Evolutionary conservation across 768 basidiomycete genomes (phyloP).

Genomic region (Rhodosporidiobolus sp.): DNA sequence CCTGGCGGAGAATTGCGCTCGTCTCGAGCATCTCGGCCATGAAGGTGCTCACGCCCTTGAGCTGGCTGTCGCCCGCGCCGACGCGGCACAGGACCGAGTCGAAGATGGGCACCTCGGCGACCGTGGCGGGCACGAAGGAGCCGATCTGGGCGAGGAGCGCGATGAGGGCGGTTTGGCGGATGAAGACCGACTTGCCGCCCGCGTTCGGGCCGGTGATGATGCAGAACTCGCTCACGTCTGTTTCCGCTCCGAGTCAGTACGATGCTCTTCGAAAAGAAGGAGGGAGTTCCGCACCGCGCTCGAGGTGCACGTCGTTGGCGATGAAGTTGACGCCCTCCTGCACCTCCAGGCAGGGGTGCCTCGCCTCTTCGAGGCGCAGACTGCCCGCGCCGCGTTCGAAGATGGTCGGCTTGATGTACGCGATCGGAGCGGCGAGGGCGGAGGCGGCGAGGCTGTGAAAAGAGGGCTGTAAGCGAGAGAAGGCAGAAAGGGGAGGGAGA

Average conservation of each 20-base stretch:
- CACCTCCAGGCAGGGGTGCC: slow-evolving; percentile 94
- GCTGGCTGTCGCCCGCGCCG: slow-evolving; percentile 93
- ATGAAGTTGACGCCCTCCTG: slow-evolving; percentile 95
- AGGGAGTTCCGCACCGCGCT: slow-evolving; percentile 32
- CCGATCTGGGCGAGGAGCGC: slow-evolving; percentile 94
- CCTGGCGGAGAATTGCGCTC: slow-evolving; percentile 86
- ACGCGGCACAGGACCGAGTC: slow-evolving; percentile 94
- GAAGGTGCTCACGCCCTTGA: slow-evolving; percentile 97
- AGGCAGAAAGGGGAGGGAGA: neutral
- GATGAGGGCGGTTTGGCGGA: slow-evolving; percentile 79
- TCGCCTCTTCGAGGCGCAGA: slow-evolving; percentile 74
- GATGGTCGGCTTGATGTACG: slow-evolving; percentile 75
- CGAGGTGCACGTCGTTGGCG: slow-evolving; percentile 91
- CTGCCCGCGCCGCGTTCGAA: slow-evolving; percentile 62
- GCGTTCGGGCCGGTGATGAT: slow-evolving; percentile 99
- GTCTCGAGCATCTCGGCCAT: slow-evolving; percentile 99
- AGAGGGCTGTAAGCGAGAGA: neutral
- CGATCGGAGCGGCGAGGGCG: slow-evolving; percentile 75
- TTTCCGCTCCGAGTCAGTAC: neutral
- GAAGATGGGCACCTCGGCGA: slow-evolving; percentile 83
- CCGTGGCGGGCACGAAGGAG: slow-evolving; percentile 87
- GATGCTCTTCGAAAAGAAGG: neutral
- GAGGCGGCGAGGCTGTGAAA: slow-evolving; percentile 81
- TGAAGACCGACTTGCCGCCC: slow-evolving; percentile 87
- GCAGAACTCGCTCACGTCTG: slow-evolving; percentile 84